Percentiles rank a stretch among this genome's conserved stretches.
phyloP scores from a whole-genome alignment of 1,284 basidiomycete genomes.

The Trichosporon coremiiforme region DNA sequence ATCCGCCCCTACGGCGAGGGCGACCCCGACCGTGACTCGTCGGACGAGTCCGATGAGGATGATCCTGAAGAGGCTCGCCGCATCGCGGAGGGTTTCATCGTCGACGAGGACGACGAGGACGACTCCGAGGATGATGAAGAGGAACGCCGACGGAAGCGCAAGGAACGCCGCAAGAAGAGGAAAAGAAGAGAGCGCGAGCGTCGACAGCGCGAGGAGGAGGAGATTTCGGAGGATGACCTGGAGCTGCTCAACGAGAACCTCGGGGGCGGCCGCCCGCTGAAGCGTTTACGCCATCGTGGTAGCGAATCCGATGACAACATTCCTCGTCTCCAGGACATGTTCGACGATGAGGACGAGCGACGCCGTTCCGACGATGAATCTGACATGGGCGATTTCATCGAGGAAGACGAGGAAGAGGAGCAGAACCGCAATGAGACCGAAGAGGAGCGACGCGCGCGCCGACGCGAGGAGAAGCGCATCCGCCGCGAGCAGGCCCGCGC shows the following conservation, averaged over 20 bases:
- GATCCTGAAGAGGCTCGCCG: conserved; percentile 53
- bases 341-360: conserved; percentile 50
- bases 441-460: conserved; percentile 69
- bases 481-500: conserved; percentile 67
- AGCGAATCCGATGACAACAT: conserved; percentile 57
- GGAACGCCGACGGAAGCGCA: conserved; percentile 39
- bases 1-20: conserved; percentile 54
- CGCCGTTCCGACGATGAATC: conserved; percentile 57
- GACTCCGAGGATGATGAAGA: conserved; percentile 45
- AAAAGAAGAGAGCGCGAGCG: conserved; percentile 43
- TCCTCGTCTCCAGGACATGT: conserved; percentile 52
- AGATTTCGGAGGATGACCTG: conserved; percentile 78
- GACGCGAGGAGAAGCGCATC: conserved; percentile 70
- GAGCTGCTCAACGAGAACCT: conserved; percentile 95
- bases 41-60: conserved; percentile 57
- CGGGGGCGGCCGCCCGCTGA: conserved; percentile 59
- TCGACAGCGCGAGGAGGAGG: conserved; percentile 58
- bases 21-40: conserved; percentile 49
- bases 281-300: conserved; percentile 43
- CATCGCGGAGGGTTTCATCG: conserved; percentile 56
- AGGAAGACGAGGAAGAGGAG: conserved; percentile 70
- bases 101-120: conserved; percentile 54
- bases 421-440: conserved; percentile 68
- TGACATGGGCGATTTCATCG: conserved; percentile 81
- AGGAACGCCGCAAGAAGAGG: conserved; percentile 45